Evolutionary conservation across 345 rosid species (phyloP).

Genomic region (Leavenworthia alabamica): DNA sequence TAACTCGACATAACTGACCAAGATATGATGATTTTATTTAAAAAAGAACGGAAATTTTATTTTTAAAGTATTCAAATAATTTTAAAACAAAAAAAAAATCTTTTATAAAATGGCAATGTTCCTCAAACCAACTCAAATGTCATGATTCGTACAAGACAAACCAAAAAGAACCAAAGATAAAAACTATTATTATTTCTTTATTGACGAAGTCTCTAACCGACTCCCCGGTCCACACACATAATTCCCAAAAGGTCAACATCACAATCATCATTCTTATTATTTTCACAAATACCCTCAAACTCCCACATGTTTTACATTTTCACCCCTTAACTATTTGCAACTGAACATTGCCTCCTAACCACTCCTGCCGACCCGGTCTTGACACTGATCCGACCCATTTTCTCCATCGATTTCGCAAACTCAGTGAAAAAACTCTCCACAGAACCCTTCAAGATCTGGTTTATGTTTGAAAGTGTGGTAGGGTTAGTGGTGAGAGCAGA

Average conservation of each 20-base stretch:
- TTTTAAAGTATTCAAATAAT: too few species aligned
- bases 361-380: conserved; percentile 61
- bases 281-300: conserved; percentile 11
- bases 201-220: too few species aligned
- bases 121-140: conserved; percentile 11
- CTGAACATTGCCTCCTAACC: conserved; percentile 61
- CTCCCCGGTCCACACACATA: conserved; percentile 21
- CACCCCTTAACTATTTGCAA: conserved; percentile 42
- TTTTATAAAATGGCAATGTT: not conserved
- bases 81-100: too few species aligned
- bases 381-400: conserved; percentile 58
- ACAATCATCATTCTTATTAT: conserved; percentile 10
- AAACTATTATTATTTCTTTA: not conserved
- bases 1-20: too few species aligned
- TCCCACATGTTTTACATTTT: not conserved
- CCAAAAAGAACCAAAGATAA: too few species aligned
- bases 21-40: too few species aligned
- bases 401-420: conserved; percentile 71
- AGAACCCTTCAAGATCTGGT: conserved; percentile 47
- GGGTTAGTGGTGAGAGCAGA: conserved; percentile 59
- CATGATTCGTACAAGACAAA: conserved; percentile 21
- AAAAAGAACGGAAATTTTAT: too few species aligned
- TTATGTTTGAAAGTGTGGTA: conserved; percentile 38
- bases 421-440: conserved; percentile 44
- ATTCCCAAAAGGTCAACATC: conserved; percentile 9